Evolutionary conservation across 2,329 filamentous ascomycete species (phyloP).

Genomic region (Chaetomiaceae sp.): DNA sequence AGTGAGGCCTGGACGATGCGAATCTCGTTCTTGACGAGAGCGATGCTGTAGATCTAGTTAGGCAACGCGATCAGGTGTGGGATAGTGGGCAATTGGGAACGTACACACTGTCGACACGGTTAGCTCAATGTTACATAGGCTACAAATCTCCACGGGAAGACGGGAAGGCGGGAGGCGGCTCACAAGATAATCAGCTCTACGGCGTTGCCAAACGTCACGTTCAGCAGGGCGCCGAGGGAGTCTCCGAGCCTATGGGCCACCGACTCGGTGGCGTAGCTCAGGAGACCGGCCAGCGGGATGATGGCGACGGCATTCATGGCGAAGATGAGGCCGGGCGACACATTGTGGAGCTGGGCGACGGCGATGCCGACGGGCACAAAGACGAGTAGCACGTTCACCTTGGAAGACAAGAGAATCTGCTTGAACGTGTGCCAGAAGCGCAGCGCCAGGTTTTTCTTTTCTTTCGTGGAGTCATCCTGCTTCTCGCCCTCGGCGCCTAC

Average conservation of each 20-base stretch:
- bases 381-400: slow-evolving; percentile 70
- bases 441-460: slow-evolving; percentile 28
- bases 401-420: slow-evolving; percentile 65
- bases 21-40: slow-evolving; percentile 75
- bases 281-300: slow-evolving; percentile 66
- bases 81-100: too few species aligned
- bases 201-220: slow-evolving; percentile 74
- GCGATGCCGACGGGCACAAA: slow-evolving; percentile 76
- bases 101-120: slow-evolving; percentile 46
- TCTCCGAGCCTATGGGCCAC: slow-evolving; percentile 70
- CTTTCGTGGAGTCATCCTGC: slow-evolving; percentile 26
- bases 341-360: slow-evolving; percentile 48
- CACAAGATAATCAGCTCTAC: slow-evolving; percentile 73
- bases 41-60: slow-evolving; percentile 52
- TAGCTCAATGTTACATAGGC: background rate
- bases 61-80: background rate
- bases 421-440: slow-evolving; percentile 47
- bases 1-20: slow-evolving; percentile 88
- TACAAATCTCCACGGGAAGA: background rate
- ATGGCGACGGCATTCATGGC: slow-evolving; percentile 72
- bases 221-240: slow-evolving; percentile 66
- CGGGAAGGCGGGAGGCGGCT: slow-evolving; percentile 8
- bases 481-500: slow-evolving; percentile 35
- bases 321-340: slow-evolving; percentile 61
- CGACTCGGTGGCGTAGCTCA: slow-evolving; percentile 72